These are phyloP conservation scores for Candida sp. DNA, from an alignment of 1,139 yeast genomes.

Conservation along the genomic window DNA sequence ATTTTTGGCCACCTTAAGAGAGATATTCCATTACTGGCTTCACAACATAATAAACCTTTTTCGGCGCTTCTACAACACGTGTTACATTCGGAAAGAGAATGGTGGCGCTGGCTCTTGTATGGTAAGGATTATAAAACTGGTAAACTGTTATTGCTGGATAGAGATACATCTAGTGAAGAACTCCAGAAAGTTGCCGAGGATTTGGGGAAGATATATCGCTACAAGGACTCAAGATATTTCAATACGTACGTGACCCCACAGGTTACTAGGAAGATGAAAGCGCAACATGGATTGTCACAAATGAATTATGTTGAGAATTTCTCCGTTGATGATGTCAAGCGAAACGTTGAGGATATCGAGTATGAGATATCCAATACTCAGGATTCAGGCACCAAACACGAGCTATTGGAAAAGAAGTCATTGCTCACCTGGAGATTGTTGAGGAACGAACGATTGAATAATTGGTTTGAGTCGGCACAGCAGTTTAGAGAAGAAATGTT, in stretches of 20 bases:
- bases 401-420: conserved; percentile 27
- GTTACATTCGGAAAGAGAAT: conserved; percentile 31
- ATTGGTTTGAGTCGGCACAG: conserved; percentile 24
- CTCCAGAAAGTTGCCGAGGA: conserved; percentile 21
- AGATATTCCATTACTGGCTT: conserved; percentile 26
- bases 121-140: conserved; percentile 41
- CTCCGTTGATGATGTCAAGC: conserved; percentile 9
- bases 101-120: conserved; percentile 50
- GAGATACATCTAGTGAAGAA: conserved; percentile 24
- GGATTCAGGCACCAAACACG: conserved; percentile 11
- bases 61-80: conserved; percentile 33
- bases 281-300: conserved; percentile 32
- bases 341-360: conserved; percentile 11
- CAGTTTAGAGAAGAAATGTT: conserved; percentile 9
- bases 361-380: conserved; percentile 14
- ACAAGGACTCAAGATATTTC: conserved; percentile 41
- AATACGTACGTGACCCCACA: conserved; percentile 50
- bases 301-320: conserved; percentile 14
- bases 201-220: conserved; percentile 24
- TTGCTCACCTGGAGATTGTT: conserved; percentile 35
- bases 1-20: conserved; percentile 29
- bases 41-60: conserved; percentile 28
- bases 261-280: conserved; percentile 45
- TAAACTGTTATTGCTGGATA: conserved; percentile 31
- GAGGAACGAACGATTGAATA: conserved; percentile 21